Percentiles rank a stretch among this genome's conserved stretches.
Conservation (phyloP, 106 monocot species). For the Vanilla planifolia region DNA sequence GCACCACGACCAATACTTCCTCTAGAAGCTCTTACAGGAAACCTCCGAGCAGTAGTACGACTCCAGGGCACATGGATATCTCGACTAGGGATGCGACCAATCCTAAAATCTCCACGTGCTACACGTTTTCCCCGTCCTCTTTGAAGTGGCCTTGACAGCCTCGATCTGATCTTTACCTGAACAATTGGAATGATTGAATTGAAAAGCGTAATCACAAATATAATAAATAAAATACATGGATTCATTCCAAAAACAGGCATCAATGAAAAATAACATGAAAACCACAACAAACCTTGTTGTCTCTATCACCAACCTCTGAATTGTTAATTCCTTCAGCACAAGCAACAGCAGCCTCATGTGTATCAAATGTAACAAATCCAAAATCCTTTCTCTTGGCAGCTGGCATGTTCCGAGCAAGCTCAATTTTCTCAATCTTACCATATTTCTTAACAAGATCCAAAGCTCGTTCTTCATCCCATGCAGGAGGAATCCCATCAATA, state of each 20-base stretch:
- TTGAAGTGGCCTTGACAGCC: slow-evolving; percentile 78
- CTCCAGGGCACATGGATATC: slow-evolving; percentile 31
- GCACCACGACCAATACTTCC: slow-evolving; percentile 17
- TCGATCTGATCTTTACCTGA: slow-evolving; percentile 84
- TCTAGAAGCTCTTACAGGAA: slow-evolving; percentile 19
- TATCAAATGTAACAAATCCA: slow-evolving; percentile 94
- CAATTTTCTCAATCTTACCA: slow-evolving; percentile 81
- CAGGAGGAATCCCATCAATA: slow-evolving; percentile 75
- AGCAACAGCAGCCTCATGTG: slow-evolving; percentile 72
- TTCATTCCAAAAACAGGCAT: not conserved
- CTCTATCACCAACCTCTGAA: slow-evolving; percentile 76
- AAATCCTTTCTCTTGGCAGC: slow-evolving; percentile 91
- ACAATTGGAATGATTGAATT: not conserved
- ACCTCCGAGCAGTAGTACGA: slow-evolving; percentile 35
- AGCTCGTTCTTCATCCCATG: slow-evolving; percentile 91
- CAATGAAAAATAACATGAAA: not conserved
- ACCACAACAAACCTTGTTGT: slow-evolving; percentile 58
- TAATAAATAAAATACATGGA: not conserved
- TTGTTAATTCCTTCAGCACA: slow-evolving; percentile 90
- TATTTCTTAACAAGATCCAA: slow-evolving; percentile 72
- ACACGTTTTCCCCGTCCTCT: slow-evolving; percentile 55
- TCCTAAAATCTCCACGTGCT: slow-evolving; percentile 44
- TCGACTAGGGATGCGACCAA: slow-evolving; percentile 18
- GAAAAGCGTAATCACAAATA: not conserved
- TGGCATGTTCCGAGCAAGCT: slow-evolving; percentile 96